Evolutionary conservation across 192 early-diverging fungal species (phyloP).

Genomic region (Coemansia sp.): DNA sequence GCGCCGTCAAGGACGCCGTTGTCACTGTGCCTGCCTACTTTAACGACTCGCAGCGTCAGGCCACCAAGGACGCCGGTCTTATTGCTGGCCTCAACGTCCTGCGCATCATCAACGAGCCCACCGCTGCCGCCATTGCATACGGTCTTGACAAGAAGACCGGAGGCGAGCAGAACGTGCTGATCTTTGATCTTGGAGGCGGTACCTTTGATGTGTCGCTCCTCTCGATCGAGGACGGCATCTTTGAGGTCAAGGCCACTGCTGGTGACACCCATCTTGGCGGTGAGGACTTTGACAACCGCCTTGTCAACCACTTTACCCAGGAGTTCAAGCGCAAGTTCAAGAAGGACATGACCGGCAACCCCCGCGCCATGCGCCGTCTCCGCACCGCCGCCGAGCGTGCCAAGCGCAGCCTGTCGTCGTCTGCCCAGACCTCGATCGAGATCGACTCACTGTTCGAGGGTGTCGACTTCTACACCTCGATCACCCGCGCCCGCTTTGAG

Average conservation of each 20-base stretch:
- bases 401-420: conserved; percentile 93
- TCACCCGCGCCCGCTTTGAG: conserved; percentile 99
- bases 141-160: conserved; percentile 94
- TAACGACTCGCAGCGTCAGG: conserved; percentile 99
- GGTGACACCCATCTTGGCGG: conserved; percentile 99
- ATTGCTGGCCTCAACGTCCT: conserved; percentile 96
- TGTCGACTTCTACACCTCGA: conserved; percentile 96
- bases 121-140: conserved; percentile 98
- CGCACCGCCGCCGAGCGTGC: conserved; percentile 96
- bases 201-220: conserved; percentile 98
- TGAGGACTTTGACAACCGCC: conserved; percentile 99
- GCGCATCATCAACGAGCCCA: conserved; percentile 99
- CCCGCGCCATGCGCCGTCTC: conserved; percentile 94
- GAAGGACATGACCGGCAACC: conserved; percentile 81
- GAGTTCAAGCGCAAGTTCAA: conserved; percentile 99
- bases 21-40: conserved; percentile 98
- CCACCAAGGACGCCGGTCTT: conserved; percentile 98
- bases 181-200: conserved; percentile 98
- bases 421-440: conserved; percentile 92
- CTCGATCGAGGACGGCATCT: conserved; percentile 96
- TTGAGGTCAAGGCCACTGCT: conserved; percentile 98
- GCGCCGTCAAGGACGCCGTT: conserved; percentile 82
- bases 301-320: conserved; percentile 91
- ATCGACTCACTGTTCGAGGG: conserved; percentile 97
- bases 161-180: conserved; percentile 90